These are phyloP conservation scores for Cutaneotrichosporon sp. DNA, from an alignment of 1,284 basidiomycete genomes.

Conservation along the genomic window DNA sequence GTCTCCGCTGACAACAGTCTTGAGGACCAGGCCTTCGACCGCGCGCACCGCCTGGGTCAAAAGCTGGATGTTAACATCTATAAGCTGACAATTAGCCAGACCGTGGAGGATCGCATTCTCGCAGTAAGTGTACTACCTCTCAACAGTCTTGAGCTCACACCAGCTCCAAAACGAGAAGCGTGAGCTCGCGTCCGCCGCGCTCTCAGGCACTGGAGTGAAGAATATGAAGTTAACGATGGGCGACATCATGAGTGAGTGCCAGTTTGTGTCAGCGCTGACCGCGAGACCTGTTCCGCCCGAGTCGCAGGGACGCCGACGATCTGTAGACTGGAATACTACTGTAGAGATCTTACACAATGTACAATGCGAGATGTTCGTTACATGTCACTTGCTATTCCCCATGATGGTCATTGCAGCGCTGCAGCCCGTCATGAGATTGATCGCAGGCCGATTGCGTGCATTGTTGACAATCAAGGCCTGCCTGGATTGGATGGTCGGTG, in stretches of 20 bases:
- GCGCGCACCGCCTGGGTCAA: conserved; percentile 83
- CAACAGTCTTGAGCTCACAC: conserved; percentile 42
- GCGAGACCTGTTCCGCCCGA: conserved; percentile 10
- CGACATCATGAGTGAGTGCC: conserved; percentile 62
- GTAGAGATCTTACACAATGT: too few species aligned
- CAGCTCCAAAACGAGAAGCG: conserved; percentile 83
- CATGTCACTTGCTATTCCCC: too few species aligned
- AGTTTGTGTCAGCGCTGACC: background rate
- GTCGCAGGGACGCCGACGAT: background rate
- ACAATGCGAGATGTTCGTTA: too few species aligned
- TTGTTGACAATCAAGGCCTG: too few species aligned
- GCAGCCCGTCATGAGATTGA: too few species aligned
- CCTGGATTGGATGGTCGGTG: too few species aligned
- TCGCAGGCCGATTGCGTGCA: too few species aligned
- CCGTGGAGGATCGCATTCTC: conserved; percentile 72
- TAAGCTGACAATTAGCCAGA: conserved; percentile 83
- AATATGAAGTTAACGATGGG: conserved; percentile 76
- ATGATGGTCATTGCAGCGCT: too few species aligned
- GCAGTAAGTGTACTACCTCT: background rate
- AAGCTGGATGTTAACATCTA: conserved; percentile 80
- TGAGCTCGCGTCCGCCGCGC: conserved; percentile 71
- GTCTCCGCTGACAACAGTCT: conserved; percentile 43
- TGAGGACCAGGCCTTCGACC: conserved; percentile 87
- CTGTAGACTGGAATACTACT: too few species aligned
- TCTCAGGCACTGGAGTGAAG: conserved; percentile 82